Conservation (phyloP, 805 yeast species). For the Jamesozyma spencerorum region DNA sequence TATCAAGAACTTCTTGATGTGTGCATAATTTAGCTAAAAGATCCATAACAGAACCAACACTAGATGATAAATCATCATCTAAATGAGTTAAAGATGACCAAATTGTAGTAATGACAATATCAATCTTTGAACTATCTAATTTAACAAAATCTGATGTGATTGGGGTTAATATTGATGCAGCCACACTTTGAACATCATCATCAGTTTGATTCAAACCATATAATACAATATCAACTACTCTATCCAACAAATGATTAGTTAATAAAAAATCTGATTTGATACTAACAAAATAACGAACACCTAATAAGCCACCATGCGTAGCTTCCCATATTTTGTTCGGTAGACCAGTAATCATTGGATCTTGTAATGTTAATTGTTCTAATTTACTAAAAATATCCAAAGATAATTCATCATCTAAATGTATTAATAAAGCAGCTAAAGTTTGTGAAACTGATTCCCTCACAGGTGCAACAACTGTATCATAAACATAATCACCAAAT, state of each 20-base stretch:
- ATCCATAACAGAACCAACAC: constrained; percentile 95
- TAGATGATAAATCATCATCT: constrained; percentile 87
- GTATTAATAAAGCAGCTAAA: constrained; percentile 77
- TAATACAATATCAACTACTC: constrained; percentile 74
- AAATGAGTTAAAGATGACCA: constrained; percentile 83
- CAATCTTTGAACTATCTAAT: constrained; percentile 41
- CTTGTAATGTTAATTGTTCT: constrained; percentile 62
- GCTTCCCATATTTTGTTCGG: constrained; percentile 78
- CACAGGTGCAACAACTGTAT: constrained; percentile 96
- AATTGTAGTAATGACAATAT: constrained; percentile 51
- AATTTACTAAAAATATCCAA: constrained; percentile 56
- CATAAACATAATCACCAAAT: constrained; percentile 94
- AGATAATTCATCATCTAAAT: constrained; percentile 48
- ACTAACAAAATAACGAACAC: constrained; percentile 83
- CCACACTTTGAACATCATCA: constrained; percentile 95
- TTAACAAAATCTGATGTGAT: constrained; percentile 81
- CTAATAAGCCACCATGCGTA: constrained; percentile 95
- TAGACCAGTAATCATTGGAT: constrained; percentile 32
- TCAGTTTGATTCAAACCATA: constrained; percentile 74
- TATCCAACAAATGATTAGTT: constrained; percentile 46
- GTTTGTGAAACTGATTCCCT: constrained; percentile 95
- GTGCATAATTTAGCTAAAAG: constrained; percentile 79
- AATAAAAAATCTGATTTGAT: constrained; percentile 74
- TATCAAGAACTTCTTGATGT: constrained; percentile 63
- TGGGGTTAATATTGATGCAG: constrained; percentile 88